Evolutionary conservation across 2,329 filamentous ascomycete species (phyloP).

Genomic region (Fusarium bulbicola): DNA sequence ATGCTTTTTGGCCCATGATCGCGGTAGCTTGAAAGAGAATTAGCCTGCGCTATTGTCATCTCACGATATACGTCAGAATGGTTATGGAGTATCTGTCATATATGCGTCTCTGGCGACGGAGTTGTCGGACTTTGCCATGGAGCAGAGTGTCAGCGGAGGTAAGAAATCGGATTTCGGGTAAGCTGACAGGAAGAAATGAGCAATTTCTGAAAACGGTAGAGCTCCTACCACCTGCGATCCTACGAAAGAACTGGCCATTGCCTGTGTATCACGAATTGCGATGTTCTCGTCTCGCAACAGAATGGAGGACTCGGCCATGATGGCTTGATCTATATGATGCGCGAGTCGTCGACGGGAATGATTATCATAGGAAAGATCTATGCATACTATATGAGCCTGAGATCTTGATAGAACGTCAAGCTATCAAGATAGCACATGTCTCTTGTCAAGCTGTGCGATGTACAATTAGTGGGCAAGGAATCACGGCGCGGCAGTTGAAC

Average conservation of each 20-base stretch:
- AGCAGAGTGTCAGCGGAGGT: not conserved
- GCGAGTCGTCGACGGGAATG: accelerated
- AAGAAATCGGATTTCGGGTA: not conserved
- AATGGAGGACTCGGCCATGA: not conserved
- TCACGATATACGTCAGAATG: accelerated
- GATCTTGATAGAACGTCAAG: too few relatives aligned
- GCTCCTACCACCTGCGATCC: too few relatives aligned
- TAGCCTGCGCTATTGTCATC: accelerated
- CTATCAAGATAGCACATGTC: not conserved
- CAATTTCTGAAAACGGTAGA: too few relatives aligned
- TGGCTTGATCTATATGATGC: not conserved
- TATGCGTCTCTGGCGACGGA: not conserved
- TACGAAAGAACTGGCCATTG: not conserved
- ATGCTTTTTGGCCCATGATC: constrained; percentile 4
- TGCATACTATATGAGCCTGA: accelerated
- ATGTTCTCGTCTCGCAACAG: too few relatives aligned
- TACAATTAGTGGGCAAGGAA: not conserved
- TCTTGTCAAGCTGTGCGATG: too few relatives aligned
- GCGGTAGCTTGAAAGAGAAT: accelerated
- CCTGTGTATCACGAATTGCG: not conserved
- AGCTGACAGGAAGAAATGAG: not conserved
- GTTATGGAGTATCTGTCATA: not conserved
- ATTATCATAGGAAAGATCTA: accelerated
- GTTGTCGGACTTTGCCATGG: not conserved
- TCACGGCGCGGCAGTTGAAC: not conserved